Base-by-base conservation (phyloP, 2,329 filamentous ascomycete genomes). In the Lecanicillium sp. region DNA sequence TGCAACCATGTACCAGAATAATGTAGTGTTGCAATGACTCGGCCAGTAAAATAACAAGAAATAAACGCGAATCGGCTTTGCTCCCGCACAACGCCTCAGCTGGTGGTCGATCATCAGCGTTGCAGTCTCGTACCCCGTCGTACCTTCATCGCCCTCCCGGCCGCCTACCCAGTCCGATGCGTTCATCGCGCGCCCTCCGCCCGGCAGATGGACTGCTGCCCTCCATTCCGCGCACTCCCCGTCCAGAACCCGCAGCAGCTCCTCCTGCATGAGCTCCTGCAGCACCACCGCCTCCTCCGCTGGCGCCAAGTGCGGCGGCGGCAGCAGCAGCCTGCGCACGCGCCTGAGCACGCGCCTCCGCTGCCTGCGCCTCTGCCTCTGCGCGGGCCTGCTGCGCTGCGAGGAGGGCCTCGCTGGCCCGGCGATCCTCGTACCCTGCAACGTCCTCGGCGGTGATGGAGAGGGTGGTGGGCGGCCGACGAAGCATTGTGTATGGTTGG, bases 381-480 rank as follows among this genome's bases (percentile, higher is more conserved):
- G 59, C 54, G 12, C 55, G 52, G 9, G 60, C 62, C 33, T 62
- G 57, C 42, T 67, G 65, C 15, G 62, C 60, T 9, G 60, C 61
- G 19, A 58, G 60, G 14, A 63, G 60, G 26, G 66, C 67, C 52
- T 72, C 65, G 45, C 65, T 65, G 20, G 68, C 69, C 52, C 81
- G 76, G 23, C 74, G 73, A 62, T 84, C 81, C 60, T 88, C 84
- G 67, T 86, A 87, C 46, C 77, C 71, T 32, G 83, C 81, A 32
- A 88, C 73, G 63, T 89, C 85, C 60, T 86, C 81, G 40, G 79
- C 72, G 2, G 84, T 87, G 54, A 88, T 76, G 47, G 75, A 71
- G 53, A 89, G 78, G 12, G 78, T 77, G 39, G 85, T 89, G 10
- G 84, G 76, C 14, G 79, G 76, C 38, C 84, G 79, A 56, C 82